These are phyloP conservation scores for Wickerhamomyces sp. DNA, from an alignment of 1,139 yeast genomes.

Conservation along the genomic window DNA sequence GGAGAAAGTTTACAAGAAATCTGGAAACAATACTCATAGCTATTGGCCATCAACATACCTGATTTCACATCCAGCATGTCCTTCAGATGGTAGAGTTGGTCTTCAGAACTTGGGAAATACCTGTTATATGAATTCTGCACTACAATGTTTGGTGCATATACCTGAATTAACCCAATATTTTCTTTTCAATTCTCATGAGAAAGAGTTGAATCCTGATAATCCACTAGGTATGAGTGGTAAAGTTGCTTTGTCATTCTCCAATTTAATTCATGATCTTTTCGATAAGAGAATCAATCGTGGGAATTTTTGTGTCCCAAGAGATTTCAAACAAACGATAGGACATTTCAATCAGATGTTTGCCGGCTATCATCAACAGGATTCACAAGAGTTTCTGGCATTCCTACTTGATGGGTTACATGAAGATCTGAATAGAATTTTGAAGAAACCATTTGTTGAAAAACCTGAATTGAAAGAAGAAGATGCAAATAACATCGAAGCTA, in stretches of 20 bases:
- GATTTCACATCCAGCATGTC: conserved; percentile 25
- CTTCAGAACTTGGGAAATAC: conserved; percentile 84
- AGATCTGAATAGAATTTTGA: conserved; percentile 75
- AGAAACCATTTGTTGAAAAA: conserved; percentile 85
- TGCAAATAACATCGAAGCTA: conserved; percentile 47
- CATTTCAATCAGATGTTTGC: conserved; percentile 76
- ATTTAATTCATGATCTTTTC: conserved; percentile 56
- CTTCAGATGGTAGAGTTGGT: conserved; percentile 54
- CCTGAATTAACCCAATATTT: conserved; percentile 83
- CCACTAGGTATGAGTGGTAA: conserved; percentile 85
- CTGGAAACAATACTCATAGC: conserved; percentile 8
- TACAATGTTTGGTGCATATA: conserved; percentile 83
- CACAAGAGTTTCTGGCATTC: conserved; percentile 91
- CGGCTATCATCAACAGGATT: conserved; percentile 90
- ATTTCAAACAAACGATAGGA: conserved; percentile 77
- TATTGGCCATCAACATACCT: conserved; percentile 33
- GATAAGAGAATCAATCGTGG: conserved; percentile 29
- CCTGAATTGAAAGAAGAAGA: conserved; percentile 71
- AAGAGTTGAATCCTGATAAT: conserved; percentile 68
- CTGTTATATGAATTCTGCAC: conserved; percentile 95
- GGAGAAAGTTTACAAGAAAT: conserved; percentile 18
- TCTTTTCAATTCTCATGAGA: conserved; percentile 50
- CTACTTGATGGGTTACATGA: conserved; percentile 90
- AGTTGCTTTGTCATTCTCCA: conserved; percentile 72
- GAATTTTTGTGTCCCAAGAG: conserved; percentile 47